phyloP scores from a whole-genome alignment of 257 asterid species.

The Scutellaria barbata region DNA sequence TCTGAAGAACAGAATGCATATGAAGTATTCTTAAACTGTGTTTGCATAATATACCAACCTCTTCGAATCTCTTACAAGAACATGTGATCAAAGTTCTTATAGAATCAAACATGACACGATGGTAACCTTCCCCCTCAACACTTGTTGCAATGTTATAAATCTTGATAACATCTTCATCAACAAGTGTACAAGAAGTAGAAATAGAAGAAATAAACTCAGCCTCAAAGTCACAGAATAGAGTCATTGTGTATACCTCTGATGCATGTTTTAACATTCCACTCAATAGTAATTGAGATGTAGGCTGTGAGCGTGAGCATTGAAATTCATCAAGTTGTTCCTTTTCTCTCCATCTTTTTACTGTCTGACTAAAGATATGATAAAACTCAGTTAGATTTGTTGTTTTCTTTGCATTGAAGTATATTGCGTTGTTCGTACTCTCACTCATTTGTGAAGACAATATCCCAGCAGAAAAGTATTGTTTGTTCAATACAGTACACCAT shows the following conservation, averaged over 20 bases:
- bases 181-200: background rate
- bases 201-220: slow-evolving; percentile 5
- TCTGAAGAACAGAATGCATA: background rate
- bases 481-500: background rate
- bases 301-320: background rate
- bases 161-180: background rate
- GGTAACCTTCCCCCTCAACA: background rate
- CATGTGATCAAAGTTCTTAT: background rate
- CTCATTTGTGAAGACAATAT: background rate
- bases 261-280: slow-evolving; percentile 8
- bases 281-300: background rate
- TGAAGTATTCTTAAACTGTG: slow-evolving; percentile 3
- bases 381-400: background rate
- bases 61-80: slow-evolving; percentile 18
- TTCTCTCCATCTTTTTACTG: slow-evolving; percentile 1
- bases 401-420: background rate
- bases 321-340: background rate
- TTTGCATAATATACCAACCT: background rate
- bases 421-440: background rate
- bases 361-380: background rate
- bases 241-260: slow-evolving; percentile 11
- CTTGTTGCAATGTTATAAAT: background rate
- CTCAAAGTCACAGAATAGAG: slow-evolving; percentile 4
- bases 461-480: background rate
- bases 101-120: background rate